Evolutionary conservation across 352 stramenopile species (phyloP).

Genomic region (Phytophthora chlamydospora): DNA sequence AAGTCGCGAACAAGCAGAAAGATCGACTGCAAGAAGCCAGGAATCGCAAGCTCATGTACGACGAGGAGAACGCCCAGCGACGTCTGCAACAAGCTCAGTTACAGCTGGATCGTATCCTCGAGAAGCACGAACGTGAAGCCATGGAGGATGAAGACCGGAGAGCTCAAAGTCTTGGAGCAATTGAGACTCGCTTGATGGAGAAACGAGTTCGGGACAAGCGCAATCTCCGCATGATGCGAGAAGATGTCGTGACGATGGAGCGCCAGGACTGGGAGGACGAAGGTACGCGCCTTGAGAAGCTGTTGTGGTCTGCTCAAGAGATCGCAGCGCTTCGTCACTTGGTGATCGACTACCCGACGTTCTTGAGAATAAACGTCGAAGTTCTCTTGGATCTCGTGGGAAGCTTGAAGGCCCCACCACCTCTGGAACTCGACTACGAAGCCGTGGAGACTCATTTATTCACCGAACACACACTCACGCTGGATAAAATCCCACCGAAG

Average conservation of each 20-base stretch:
- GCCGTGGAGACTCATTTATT: slow-evolving; percentile 37
- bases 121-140: slow-evolving; percentile 49
- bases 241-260: slow-evolving; percentile 59
- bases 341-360: slow-evolving; percentile 32
- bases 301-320: slow-evolving; percentile 56
- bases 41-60: slow-evolving; percentile 63
- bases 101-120: slow-evolving; percentile 33
- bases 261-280: slow-evolving; percentile 58
- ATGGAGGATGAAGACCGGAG: slow-evolving; percentile 55
- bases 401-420: slow-evolving; percentile 26
- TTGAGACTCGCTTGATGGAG: slow-evolving; percentile 23
- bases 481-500: slow-evolving; percentile 45
- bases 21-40: slow-evolving; percentile 53
- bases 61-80: slow-evolving; percentile 65
- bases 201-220: slow-evolving; percentile 44
- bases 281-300: slow-evolving; percentile 48
- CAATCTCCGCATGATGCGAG: slow-evolving; percentile 62
- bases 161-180: slow-evolving; percentile 20
- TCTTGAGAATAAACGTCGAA: slow-evolving; percentile 52
- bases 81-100: slow-evolving; percentile 45
- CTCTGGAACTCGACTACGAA: slow-evolving; percentile 66
- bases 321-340: slow-evolving; percentile 37
- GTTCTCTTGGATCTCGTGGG: slow-evolving; percentile 46
- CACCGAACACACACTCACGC: slow-evolving; percentile 36
- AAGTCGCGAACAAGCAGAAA: slow-evolving; percentile 37